These are phyloP conservation scores for Craspedostauros australis DNA, from an alignment of 108 stramenopile genomes.

Conservation along the genomic window DNA sequence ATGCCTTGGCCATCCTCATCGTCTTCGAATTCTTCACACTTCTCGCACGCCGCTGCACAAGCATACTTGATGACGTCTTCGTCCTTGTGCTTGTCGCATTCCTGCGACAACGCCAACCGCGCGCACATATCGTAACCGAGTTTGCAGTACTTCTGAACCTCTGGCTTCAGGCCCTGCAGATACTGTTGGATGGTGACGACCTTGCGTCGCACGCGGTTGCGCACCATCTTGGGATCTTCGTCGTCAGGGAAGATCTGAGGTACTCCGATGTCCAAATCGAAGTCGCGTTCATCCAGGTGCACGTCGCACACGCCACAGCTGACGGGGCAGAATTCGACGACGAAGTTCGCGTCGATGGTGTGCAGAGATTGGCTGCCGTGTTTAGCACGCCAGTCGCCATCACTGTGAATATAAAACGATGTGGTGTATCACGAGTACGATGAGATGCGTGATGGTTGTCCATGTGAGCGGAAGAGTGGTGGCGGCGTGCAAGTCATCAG, in stretches of 20 bases:
- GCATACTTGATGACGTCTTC: conserved; percentile 14
- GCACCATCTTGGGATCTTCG: conserved; percentile 2
- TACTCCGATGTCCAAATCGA: conserved; percentile 6
- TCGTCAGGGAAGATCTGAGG: conserved; percentile 15
- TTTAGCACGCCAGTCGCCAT: conserved; percentile 11
- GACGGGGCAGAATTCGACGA: conserved; percentile 19
- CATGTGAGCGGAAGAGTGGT: not conserved
- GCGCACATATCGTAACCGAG: conserved; percentile 16
- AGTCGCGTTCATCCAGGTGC: conserved; percentile 13
- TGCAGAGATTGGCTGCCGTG: conserved; percentile 7
- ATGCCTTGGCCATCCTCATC: not conserved
- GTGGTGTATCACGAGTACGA: no score
- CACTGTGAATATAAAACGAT: no score
- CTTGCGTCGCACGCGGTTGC: conserved; percentile 1
- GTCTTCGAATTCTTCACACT: conserved; percentile 6
- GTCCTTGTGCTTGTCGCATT: conserved; percentile 5
- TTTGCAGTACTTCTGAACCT: conserved; percentile 8
- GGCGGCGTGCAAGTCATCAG: not conserved
- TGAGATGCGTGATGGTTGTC: no score
- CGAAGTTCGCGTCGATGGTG: conserved; percentile 6
- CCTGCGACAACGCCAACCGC: conserved; percentile 6
- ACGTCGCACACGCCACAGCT: conserved; percentile 17
- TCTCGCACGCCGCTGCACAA: conserved; percentile 21
- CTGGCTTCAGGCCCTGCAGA: conserved; percentile 3
- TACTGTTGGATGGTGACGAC: conserved; percentile 8